A percentile compares a stretch with the other conserved stretches of the same genome.
Conservation (phyloP, 805 yeast species). For the Tetrapisispora arboricola region DNA sequence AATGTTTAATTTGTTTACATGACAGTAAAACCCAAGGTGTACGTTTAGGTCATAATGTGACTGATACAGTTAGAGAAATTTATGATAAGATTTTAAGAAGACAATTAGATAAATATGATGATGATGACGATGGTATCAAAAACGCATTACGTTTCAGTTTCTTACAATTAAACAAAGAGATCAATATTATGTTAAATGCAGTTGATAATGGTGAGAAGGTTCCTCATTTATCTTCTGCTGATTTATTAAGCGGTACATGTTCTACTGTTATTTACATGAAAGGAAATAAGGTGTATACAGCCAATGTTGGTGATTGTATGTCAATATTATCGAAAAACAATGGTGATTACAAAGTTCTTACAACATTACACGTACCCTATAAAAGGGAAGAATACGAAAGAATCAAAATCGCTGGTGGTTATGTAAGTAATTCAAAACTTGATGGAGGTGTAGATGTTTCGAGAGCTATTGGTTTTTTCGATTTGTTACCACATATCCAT, state of each 20-base stretch:
- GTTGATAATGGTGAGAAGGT: slow-evolving; percentile 41
- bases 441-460: slow-evolving; percentile 79
- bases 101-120: slow-evolving; percentile 31
- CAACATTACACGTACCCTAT: slow-evolving; percentile 79
- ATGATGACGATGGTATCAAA: slow-evolving; percentile 40
- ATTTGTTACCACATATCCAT: slow-evolving; percentile 75
- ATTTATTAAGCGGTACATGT: slow-evolving; percentile 73
- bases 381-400: slow-evolving; percentile 69
- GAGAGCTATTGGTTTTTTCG: slow-evolving; percentile 86
- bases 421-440: slow-evolving; percentile 73
- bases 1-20: slow-evolving; percentile 68
- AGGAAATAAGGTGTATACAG: slow-evolving; percentile 61
- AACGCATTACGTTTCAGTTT: slow-evolving; percentile 81
- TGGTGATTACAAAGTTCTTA: slow-evolving; percentile 67
- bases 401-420: slow-evolving; percentile 86
- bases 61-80: slow-evolving; percentile 60
- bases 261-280: slow-evolving; percentile 72
- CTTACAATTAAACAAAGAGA: slow-evolving; percentile 67
- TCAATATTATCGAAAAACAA: slow-evolving; percentile 68
- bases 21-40: slow-evolving; percentile 61
- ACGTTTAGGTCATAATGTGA: slow-evolving; percentile 50
- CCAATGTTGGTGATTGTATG: slow-evolving; percentile 86
- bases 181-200: slow-evolving; percentile 43
- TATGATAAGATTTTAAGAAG: slow-evolving; percentile 59
- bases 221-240: slow-evolving; percentile 47